phyloP scores from a whole-genome alignment of 352 stramenopile species.

The Phytophthora vignae region DNA sequence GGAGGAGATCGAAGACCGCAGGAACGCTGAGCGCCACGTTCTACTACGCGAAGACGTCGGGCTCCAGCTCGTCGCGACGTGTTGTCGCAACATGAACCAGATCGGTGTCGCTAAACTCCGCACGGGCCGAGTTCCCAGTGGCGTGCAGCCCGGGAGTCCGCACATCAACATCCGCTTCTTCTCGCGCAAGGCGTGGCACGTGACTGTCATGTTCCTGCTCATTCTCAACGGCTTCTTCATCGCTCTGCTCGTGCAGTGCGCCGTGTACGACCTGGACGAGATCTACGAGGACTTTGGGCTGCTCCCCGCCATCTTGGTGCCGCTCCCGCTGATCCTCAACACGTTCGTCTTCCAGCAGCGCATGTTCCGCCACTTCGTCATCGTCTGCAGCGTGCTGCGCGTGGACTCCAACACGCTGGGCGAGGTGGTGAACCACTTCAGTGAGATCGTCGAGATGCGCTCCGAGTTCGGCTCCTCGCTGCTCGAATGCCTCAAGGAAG shows the following conservation, averaged over 20 bases:
- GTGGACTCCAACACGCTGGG: constrained; percentile 56
- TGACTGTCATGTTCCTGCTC: constrained; percentile 59
- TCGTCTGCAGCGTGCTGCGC: constrained; percentile 58
- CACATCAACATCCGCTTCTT: constrained; percentile 52
- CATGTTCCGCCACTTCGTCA: constrained; percentile 66
- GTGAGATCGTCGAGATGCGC: constrained; percentile 58
- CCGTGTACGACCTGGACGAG: constrained; percentile 49
- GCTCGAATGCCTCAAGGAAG: constrained; percentile 28
- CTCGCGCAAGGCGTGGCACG: constrained; percentile 68
- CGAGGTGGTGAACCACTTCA: constrained; percentile 67
- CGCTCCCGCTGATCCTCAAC: constrained; percentile 53
- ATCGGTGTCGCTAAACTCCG: constrained; percentile 1
- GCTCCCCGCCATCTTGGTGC: constrained; percentile 41
- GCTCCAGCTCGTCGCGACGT: constrained; percentile 30
- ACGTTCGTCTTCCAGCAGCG: constrained; percentile 61
- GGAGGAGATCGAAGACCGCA: constrained; percentile 27
- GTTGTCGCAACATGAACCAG: constrained; percentile 21
- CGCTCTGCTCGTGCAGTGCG: constrained; percentile 63
- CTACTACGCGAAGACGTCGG: constrained; percentile 30
- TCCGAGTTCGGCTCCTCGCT: constrained; percentile 51
- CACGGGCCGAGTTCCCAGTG: constrained; percentile 8
- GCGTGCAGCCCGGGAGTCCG: constrained; percentile 19
- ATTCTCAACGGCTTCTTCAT: constrained; percentile 76
- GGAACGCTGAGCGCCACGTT: constrained; percentile 15
- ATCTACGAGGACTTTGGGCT: constrained; percentile 44